Conservation (phyloP, 2,329 filamentous ascomycete species). For the Fusarium dlaminii region DNA sequence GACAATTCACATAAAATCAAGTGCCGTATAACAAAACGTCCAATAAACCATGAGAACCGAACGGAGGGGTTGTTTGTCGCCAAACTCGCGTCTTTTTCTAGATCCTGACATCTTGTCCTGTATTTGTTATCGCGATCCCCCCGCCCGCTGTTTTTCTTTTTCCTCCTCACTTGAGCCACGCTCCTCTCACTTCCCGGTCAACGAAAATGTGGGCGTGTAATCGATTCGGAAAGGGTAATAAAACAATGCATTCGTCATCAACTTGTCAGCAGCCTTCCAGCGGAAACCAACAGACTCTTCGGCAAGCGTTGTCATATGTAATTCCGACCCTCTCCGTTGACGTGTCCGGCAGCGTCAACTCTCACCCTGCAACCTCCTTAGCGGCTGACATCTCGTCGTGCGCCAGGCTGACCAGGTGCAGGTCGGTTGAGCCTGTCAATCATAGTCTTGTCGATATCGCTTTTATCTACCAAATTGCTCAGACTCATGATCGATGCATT, state of each 20-base stretch:
- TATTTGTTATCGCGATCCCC: constrained; percentile 31
- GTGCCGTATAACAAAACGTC: constrained; percentile 14
- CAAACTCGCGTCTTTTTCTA: constrained; percentile 46
- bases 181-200: constrained; percentile 33
- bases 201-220: constrained; percentile 25
- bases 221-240: constrained; percentile 29
- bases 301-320: constrained; percentile 26
- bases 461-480: constrained; percentile 61
- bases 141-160: constrained; percentile 18
- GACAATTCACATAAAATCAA: constrained; percentile 21
- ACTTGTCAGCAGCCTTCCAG: constrained; percentile 29
- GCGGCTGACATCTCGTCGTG: constrained; percentile 35
- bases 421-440: constrained; percentile 60
- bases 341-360: constrained; percentile 43
- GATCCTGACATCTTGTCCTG: constrained; percentile 34
- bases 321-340: constrained; percentile 32
- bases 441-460: constrained; percentile 66
- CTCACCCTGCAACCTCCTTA: constrained; percentile 18
- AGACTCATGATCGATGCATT: constrained; percentile 62
- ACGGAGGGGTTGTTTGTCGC: constrained; percentile 44
- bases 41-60: constrained; percentile 27
- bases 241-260: constrained; percentile 33
- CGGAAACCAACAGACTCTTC: constrained; percentile 26
- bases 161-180: constrained; percentile 11
- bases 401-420: constrained; percentile 19